Conservation (phyloP, 306 rosid species). For the Vachellia collinsii region DNA sequence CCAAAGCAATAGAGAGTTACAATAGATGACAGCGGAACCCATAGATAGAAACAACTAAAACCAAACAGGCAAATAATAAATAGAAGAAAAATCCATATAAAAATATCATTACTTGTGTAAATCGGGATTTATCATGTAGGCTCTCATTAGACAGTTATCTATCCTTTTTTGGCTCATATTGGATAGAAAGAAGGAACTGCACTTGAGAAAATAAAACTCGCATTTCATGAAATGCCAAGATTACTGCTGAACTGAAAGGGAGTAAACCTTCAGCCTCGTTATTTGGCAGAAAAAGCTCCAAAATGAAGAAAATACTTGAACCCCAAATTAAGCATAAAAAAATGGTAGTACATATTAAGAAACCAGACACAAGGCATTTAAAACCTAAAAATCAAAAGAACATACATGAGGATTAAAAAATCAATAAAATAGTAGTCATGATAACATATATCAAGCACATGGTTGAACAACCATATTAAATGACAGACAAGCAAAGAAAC, state of each 20-base stretch:
- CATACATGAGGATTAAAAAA: background rate
- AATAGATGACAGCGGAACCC: background rate
- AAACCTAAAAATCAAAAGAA: background rate
- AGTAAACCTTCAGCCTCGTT: conserved; percentile 7
- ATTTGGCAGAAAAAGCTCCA: conserved; percentile 9
- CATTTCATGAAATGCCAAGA: conserved; percentile 10
- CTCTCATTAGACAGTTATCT: conserved; percentile 7
- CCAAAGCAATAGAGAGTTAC: conserved; percentile 19
- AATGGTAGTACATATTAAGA: background rate
- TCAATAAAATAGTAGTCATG: background rate
- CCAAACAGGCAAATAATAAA: background rate
- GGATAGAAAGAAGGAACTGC: background rate
- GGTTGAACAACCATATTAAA: conserved; percentile 12
- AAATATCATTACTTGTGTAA: conserved; percentile 14
- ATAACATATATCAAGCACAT: conserved; percentile 3
- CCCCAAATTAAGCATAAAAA: conserved; percentile 9
- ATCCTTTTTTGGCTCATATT: background rate
- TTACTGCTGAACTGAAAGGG: conserved; percentile 9
- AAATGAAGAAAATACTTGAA: conserved; percentile 13
- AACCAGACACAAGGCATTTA: background rate
- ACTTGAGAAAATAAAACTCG: background rate
- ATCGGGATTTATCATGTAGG: conserved; percentile 2
- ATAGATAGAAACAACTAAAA: conserved; percentile 20
- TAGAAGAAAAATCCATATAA: background rate
- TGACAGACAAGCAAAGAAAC: background rate